phyloP scores from a whole-genome alignment of 2,329 filamentous ascomycete genomes.

The Gnomoniopsis smithogilvyi region DNA sequence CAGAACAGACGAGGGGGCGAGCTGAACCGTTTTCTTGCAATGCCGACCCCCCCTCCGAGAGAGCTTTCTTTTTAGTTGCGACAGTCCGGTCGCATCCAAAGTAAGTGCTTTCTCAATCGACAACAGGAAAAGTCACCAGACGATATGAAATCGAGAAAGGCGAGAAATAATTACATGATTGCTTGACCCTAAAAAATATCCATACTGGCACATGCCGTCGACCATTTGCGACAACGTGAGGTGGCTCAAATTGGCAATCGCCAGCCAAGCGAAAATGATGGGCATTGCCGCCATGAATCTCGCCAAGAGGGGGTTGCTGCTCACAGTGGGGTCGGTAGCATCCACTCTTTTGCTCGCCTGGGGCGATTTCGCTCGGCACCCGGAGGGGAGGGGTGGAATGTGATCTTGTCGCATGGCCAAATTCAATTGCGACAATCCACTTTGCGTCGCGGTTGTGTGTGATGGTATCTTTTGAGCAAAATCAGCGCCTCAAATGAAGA shows the following conservation, averaged over 20 bases:
- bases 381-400: too few species aligned
- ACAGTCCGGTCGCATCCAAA: conserved; percentile 16
- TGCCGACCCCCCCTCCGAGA: conserved; percentile 4
- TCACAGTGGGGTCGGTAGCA: conserved; percentile 8
- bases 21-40: conserved; percentile 14
- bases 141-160: too few species aligned
- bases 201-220: background rate
- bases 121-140: too few species aligned
- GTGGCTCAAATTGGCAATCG: background rate
- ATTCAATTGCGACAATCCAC: background rate
- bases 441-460: background rate
- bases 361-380: background rate
- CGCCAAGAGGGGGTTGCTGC: background rate
- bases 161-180: too few species aligned
- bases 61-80: conserved; percentile 1
- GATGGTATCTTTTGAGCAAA: background rate
- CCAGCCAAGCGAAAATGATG: background rate
- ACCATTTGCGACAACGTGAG: too few species aligned
- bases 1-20: background rate
- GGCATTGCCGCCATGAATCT: conserved; percentile 7
- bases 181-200: too few species aligned
- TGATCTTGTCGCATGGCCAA: background rate
- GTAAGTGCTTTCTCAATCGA: background rate
- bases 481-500: background rate
- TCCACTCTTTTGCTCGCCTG: conserved; percentile 6